Evolutionary conservation across 495 filamentous ascomycete genomes (phyloP).

Genomic region (Penicillium diatomitis): DNA sequence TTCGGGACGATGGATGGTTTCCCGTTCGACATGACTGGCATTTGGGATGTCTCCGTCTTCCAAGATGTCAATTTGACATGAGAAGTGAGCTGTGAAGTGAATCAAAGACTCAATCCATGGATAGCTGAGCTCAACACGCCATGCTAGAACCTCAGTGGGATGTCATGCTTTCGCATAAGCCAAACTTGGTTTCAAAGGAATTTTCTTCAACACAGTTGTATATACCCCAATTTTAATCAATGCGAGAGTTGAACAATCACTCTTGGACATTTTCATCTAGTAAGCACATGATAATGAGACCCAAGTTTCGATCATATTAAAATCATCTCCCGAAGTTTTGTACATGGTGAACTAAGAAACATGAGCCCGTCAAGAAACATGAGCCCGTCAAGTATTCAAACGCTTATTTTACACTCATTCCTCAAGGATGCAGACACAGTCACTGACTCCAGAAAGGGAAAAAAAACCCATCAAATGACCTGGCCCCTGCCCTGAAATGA

Average conservation of each 20-base stretch:
- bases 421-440: conserved; percentile 8
- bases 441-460: conserved; percentile 8
- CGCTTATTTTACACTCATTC: conserved; percentile 39
- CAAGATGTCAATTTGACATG: conserved; percentile 37
- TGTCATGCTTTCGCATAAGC: no score
- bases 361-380: conserved; percentile 11
- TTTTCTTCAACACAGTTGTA: not conserved
- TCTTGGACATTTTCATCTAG: not conserved
- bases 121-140: no score
- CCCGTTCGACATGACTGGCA: conserved; percentile 44
- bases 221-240: conserved; percentile 13
- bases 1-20: conserved; percentile 44
- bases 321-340: conserved; percentile 26
- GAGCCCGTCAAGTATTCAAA: conserved; percentile 10
- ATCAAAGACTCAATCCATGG: no score
- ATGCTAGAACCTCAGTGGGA: no score
- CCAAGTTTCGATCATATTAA: conserved; percentile 19
- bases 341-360: conserved; percentile 27
- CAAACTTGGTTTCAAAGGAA: no score
- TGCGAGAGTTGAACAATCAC: no score
- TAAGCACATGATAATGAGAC: conserved; percentile 5
- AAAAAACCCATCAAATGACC: conserved; percentile 20
- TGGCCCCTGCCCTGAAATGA: conserved; percentile 17
- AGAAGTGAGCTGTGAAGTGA: not conserved
- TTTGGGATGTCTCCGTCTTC: conserved; percentile 42